Evolutionary conservation across 257 asterid species (phyloP), one percentile per base, ranked within the genome.

Genomic region (Nyctanthes arbortristis): DNA sequence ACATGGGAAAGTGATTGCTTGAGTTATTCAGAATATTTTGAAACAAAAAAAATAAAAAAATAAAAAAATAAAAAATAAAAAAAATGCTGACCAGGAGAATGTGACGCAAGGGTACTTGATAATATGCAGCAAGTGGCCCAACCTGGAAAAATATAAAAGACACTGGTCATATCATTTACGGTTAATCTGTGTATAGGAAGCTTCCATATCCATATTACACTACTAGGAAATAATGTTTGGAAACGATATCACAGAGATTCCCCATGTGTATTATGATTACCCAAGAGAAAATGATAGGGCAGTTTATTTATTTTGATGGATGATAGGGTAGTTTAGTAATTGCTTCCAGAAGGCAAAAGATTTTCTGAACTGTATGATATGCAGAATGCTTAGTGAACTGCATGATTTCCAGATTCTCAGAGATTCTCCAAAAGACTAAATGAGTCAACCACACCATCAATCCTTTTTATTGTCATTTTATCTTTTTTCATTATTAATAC

Each of bases 61-160:
- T 25, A 10, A 67, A 74, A 49, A 13, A 47, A 27, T 11, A 37
- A 43, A 54, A 29, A 10, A 16, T 32, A 22, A 70, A 31, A 77
- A 57, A n/a, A 67, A 62, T 55, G 36, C 87, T 70, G 61, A 91
- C 97, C 97, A 94, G 77, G 54, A 94, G 76, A 79, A 94, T 89
- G 84, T 94, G 99, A 54, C 99, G 97, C 84, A 94, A 61, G 10
- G 99, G 99, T 61, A 94, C 96, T 82, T 86, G 92, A 77, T 94
- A 94, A 80, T 89, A 86, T 61, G 96, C 96, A 63, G 99, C 97
- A 79, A 94, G 99, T 22, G 97, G 91, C 58, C 96, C 99, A 80
- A 91, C 90, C 99, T 93, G 78, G 68, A 43, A 68, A 60, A 35
- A 70, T 5, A 28, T 2, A 33, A 29, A 62, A 57, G 64, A 65